Evolutionary conservation across 176 grass and related monocot genomes (phyloP), one percentile per base, ranked within the genome.

Genomic region (Thinopyrum elongatum): DNA sequence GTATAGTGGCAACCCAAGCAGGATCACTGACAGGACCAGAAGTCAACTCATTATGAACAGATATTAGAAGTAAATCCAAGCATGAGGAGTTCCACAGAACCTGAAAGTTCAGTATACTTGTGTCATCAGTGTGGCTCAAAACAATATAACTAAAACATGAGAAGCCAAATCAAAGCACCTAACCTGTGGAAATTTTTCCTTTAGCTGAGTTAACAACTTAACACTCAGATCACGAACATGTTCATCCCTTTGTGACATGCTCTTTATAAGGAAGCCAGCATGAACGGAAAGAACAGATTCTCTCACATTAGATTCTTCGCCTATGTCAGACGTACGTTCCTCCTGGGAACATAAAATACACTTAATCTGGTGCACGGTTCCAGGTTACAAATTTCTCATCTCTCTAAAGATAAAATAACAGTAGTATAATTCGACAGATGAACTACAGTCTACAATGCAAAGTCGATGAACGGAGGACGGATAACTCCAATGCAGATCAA

Each of bases 151-250:
- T 62, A 83, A 63, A 80, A 25, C 12, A 84, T 36, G 33, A 77
- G 11, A 84, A 65, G 21, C 47, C 11, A 87, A 81, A 79, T 62
- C 57, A 65, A 87, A 49, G 70, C 36, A 80, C 69, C 71, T 44
- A 91, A 98, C 97, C 97, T 98, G 97, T 51, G 94, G 97, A 75
- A 98, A 98, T 84, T 91, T 95, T 80, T 94, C 97, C 88, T 92
- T 98, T 57, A 98, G 72, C 82, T 98, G 94, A 74, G 87, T 95
- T 89, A 98, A 91, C 71, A 98, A 84, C 76, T 98, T 95, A 65
- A 98, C 94, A 91, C 90, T 92, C 65, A 94, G 91, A 91, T 98
- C 93, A 82, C 97, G 94, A 80, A 96, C 90, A 89, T 94, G 87
- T 36, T 98, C 97, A 88, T 98, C 94, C 88, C 94, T 95, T 85